A percentile compares a stretch with the other conserved stretches of the same genome.
Conservation (phyloP, 176 grass and related monocot species). For the Aegilops longissima region DNA sequence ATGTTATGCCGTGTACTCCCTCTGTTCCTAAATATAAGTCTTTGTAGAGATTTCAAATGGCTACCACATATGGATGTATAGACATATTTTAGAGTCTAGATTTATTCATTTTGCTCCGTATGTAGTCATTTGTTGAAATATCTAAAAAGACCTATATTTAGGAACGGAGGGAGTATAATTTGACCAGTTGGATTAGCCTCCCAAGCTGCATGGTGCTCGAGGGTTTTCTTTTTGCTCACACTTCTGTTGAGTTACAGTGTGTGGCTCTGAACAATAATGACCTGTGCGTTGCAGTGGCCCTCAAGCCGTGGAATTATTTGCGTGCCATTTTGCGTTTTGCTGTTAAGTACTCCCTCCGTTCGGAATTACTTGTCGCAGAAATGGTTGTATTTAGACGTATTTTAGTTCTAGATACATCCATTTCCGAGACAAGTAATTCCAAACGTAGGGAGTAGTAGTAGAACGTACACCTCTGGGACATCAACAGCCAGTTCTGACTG, state of each 20-base stretch:
- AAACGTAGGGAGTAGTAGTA: not conserved
- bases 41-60: too few species aligned
- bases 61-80: too few species aligned
- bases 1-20: not conserved
- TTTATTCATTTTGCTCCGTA: too few species aligned
- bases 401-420: too few species aligned
- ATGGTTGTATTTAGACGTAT: too few species aligned
- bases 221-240: not conserved
- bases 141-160: too few species aligned
- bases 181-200: not conserved
- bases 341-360: not conserved
- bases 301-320: not conserved
- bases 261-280: not conserved
- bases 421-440: too few species aligned
- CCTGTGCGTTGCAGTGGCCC: not conserved
- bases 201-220: not conserved
- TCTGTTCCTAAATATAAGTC: too few species aligned
- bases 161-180: not conserved
- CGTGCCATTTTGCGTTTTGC: not conserved
- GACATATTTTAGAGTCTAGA: too few species aligned
- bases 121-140: too few species aligned
- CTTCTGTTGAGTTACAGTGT: not conserved
- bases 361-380: too few species aligned
- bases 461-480: not conserved
- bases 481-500: slow-evolving; percentile 4